These are phyloP conservation scores for Kurtzmaniella quercitrusa DNA, from an alignment of 1,139 yeast species.

Conservation along the genomic window DNA sequence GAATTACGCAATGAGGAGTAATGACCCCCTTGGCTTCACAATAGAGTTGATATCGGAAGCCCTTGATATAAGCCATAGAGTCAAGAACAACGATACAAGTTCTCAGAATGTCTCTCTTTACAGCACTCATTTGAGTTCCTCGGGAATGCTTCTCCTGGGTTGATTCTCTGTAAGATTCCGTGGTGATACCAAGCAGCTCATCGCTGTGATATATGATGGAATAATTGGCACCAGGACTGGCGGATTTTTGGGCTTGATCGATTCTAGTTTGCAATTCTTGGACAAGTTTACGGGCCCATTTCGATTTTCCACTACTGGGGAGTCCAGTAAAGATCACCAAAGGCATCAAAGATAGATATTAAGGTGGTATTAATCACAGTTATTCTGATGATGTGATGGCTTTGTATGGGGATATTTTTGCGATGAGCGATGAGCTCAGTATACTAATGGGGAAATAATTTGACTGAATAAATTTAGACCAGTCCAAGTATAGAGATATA, in stretches of 20 bases:
- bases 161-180: conserved; percentile 64
- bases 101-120: conserved; percentile 71
- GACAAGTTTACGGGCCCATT: conserved; percentile 59
- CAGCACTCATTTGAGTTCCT: conserved; percentile 84
- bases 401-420: too few relatives aligned
- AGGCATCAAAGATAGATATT: conserved; percentile 85
- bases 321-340: conserved; percentile 76
- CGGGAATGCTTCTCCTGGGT: conserved; percentile 74
- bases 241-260: conserved; percentile 22
- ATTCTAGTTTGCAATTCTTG: conserved; percentile 47
- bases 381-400: too few relatives aligned
- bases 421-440: too few relatives aligned
- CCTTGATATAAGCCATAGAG: conserved; percentile 86
- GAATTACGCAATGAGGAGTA: conserved; percentile 81
- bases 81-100: conserved; percentile 77
- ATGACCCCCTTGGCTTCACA: conserved; percentile 86
- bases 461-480: too few relatives aligned
- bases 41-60: conserved; percentile 87
- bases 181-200: conserved; percentile 69
- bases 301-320: conserved; percentile 83
- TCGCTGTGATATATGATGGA: conserved; percentile 72
- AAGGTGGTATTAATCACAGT: too few relatives aligned
- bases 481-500: too few relatives aligned
- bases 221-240: conserved; percentile 49
- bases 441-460: too few relatives aligned